Conservation (phyloP, 345 rosid species). For the Ceriops zippeliana region DNA sequence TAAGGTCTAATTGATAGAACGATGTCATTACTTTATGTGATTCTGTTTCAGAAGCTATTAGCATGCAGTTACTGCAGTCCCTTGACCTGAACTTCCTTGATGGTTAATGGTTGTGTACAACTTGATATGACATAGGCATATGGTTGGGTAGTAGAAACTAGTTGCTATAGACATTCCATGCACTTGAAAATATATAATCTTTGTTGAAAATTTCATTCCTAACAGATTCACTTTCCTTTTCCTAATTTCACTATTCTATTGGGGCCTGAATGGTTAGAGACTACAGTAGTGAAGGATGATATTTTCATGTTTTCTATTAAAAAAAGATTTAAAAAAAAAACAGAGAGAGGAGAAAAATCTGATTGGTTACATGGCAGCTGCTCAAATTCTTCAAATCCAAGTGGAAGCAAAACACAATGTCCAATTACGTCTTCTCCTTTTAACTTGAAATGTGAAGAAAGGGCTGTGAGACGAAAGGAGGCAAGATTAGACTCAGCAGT, state of each 20-base stretch:
- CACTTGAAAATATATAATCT: not conserved
- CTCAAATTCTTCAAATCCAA: constrained; percentile 35
- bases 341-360: not conserved
- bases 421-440: constrained; percentile 48
- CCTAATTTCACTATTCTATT: not conserved
- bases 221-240: constrained; percentile 1
- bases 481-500: constrained; percentile 27
- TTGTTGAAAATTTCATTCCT: not conserved
- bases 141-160: not conserved
- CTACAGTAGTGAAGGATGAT: not conserved
- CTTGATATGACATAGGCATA: too few relatives aligned
- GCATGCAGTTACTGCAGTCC: constrained; percentile 26
- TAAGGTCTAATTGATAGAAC: constrained; percentile 29
- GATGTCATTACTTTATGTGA: constrained; percentile 24
- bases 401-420: constrained; percentile 41
- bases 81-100: constrained; percentile 7
- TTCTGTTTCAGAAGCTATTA: constrained; percentile 38
- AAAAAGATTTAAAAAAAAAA: not conserved
- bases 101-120: not conserved
- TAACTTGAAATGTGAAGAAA: constrained; percentile 75
- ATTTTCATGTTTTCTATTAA: constrained; percentile 11
- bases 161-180: not conserved
- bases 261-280: constrained; percentile 2
- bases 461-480: constrained; percentile 84
- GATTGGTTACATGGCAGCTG: constrained; percentile 30